Conservation (phyloP, 2,329 filamentous ascomycete genomes). For the Fusarium anthophilum region DNA sequence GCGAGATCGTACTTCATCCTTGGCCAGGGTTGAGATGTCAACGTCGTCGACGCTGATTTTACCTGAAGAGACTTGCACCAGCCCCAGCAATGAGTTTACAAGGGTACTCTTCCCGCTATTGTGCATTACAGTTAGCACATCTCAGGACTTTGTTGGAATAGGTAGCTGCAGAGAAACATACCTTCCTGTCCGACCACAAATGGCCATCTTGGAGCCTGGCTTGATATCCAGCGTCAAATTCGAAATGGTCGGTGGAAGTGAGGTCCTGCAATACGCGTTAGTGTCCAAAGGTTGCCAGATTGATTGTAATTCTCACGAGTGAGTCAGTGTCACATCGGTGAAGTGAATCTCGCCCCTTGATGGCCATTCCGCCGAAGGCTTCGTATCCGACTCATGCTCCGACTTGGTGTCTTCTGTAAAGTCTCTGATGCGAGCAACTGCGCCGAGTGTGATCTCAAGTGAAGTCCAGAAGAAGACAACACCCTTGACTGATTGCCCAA, state of each 20-base stretch:
- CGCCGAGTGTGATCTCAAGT: neutral
- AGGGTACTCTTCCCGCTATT: neutral
- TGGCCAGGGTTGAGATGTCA: neutral
- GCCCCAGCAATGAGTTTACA: neutral
- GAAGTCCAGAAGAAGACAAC: neutral
- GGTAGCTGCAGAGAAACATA: neutral
- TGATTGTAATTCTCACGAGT: neutral
- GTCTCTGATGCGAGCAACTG: neutral
- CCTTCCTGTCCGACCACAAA: neutral
- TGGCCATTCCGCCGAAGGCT: neutral
- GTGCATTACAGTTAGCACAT: no score
- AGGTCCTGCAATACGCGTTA: neutral
- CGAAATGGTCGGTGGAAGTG: neutral
- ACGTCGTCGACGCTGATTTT: neutral
- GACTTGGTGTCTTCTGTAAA: neutral
- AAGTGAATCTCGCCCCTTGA: neutral
- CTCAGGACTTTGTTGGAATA: no score
- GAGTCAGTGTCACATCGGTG: neutral
- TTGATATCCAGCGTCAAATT: neutral
- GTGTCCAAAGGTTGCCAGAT: no score
- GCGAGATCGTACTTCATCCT: neutral
- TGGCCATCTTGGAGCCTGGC: neutral
- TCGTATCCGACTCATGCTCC: neutral
- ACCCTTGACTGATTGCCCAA: neutral
- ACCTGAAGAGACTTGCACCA: neutral